Evolutionary conservation across 257 asterid species (phyloP).

Genomic region (Salvia splendens): DNA sequence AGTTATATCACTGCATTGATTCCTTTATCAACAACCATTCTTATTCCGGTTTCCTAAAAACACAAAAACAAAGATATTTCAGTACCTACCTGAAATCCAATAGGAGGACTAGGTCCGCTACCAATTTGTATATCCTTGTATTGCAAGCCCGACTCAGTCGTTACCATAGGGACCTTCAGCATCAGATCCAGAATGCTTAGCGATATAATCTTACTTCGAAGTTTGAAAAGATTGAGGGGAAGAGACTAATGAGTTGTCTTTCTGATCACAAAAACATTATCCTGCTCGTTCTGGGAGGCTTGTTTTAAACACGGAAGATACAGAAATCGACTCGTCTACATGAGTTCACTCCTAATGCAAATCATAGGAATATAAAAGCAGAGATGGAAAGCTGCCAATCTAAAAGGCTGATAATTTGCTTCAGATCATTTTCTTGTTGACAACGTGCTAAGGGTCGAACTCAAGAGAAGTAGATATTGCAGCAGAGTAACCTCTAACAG

Average conservation of each 20-base stretch:
- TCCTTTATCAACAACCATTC: neutral
- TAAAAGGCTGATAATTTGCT: neutral
- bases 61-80: neutral
- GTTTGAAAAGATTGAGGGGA: too few relatives aligned
- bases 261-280: too few relatives aligned
- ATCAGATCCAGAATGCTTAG: conserved; percentile 1
- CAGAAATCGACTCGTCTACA: neutral
- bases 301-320: too few relatives aligned
- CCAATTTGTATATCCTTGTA: conserved; percentile 94
- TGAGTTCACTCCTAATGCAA: neutral
- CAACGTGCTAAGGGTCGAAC: neutral
- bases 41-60: neutral
- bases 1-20: neutral
- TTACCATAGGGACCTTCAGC: conserved; percentile 74
- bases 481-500: neutral
- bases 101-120: conserved; percentile 88
- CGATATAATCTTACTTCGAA: too few relatives aligned
- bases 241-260: too few relatives aligned
- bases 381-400: neutral
- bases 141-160: conserved; percentile 91
- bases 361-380: neutral
- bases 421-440: neutral
- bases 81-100: conserved; percentile 83
- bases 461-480: neutral
- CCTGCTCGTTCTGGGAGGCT: too few relatives aligned